These are phyloP conservation scores for Geotrichum bryndzae DNA, from an alignment of 1,139 yeast genomes.

Conservation along the genomic window DNA sequence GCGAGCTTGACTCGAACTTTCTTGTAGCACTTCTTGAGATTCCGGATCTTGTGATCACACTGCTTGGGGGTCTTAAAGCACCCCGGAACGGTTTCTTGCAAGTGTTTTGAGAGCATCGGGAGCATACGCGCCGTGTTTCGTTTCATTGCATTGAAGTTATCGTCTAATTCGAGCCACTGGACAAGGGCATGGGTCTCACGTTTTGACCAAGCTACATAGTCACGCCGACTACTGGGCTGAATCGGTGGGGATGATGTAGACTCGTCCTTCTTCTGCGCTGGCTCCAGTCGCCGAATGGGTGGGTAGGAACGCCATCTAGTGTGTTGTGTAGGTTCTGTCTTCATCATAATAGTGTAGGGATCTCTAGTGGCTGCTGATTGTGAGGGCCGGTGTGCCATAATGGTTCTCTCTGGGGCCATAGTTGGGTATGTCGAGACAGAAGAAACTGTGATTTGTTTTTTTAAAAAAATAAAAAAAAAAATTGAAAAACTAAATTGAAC, in stretches of 20 bases:
- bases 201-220: slow-evolving; percentile 18
- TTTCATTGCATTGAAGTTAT: slow-evolving; percentile 15
- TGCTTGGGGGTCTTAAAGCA: slow-evolving; percentile 19
- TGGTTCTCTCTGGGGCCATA: slow-evolving; percentile 5
- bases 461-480: background rate
- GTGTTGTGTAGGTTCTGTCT: background rate
- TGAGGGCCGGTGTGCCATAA: slow-evolving; percentile 3
- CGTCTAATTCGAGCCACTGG: slow-evolving; percentile 15
- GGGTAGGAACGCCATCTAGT: slow-evolving; percentile 4
- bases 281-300: slow-evolving; percentile 8
- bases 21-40: slow-evolving; percentile 17
- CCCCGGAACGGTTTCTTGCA: slow-evolving; percentile 12
- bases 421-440: background rate
- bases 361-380: background rate
- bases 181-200: slow-evolving; percentile 18
- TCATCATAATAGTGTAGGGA: slow-evolving; percentile 5
- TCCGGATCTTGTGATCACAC: slow-evolving; percentile 18
- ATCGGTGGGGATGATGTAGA: background rate
- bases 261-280: slow-evolving; percentile 5
- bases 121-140: slow-evolving; percentile 17
- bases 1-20: slow-evolving; percentile 12
- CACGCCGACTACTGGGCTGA: slow-evolving; percentile 12
- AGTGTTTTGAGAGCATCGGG: slow-evolving; percentile 15
- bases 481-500: background rate
- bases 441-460: background rate